Conservation (phyloP, 1,139 yeast genomes). For the Kodamaea ohmeri region DNA sequence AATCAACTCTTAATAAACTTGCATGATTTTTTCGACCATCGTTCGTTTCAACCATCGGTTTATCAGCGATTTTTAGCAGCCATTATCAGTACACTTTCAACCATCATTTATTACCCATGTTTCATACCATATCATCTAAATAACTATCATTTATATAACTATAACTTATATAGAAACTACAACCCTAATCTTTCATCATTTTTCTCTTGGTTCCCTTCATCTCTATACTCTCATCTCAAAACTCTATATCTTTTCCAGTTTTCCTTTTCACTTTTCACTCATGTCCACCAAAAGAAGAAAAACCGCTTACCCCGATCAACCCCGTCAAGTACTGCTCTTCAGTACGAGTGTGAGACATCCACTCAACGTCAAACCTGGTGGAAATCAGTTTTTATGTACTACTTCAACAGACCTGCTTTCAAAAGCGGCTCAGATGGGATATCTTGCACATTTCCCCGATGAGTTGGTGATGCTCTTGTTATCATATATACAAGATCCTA, state of each 20-base stretch:
- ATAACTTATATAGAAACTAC: no score
- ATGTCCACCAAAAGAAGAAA: conserved; percentile 11
- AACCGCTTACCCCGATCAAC: conserved; percentile 14
- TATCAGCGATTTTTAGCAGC: no score
- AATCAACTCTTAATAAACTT: no score
- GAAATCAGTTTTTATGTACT: conserved; percentile 47
- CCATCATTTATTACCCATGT: no score
- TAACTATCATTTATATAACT: no score
- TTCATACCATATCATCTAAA: no score
- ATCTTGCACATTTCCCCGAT: conserved; percentile 52
- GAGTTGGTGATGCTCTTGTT: conserved; percentile 52
- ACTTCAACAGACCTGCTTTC: conserved; percentile 19
- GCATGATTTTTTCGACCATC: no score
- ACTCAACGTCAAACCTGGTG: conserved; percentile 69
- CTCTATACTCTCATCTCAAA: no score
- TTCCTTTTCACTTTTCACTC: background rate
- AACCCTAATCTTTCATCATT: background rate
- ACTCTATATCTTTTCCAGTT: no score
- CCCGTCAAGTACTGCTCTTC: conserved; percentile 24
- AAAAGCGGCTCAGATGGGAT: conserved; percentile 49
- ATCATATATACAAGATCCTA: conserved; percentile 41
- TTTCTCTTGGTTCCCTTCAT: no score
- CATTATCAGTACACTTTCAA: no score
- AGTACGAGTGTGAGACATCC: conserved; percentile 53
- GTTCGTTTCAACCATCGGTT: no score